A percentile compares a stretch with the other conserved stretches of the same genome.
Conservation (phyloP, 1,284 basidiomycete genomes). For the Meripilus lineatus region DNA sequence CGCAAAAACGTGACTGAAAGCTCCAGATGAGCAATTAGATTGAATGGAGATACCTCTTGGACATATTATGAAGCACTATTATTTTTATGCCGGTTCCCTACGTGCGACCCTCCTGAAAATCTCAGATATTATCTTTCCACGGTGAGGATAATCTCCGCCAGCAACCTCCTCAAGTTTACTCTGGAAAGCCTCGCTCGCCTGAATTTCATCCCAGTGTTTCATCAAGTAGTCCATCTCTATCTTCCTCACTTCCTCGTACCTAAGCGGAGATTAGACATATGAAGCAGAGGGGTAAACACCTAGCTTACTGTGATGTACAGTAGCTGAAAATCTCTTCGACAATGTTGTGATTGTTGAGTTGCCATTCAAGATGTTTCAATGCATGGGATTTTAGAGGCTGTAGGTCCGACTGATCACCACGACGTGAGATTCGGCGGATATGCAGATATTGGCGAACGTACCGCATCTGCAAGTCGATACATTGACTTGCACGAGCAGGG, state of each 20-base stretch:
- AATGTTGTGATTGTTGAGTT: constrained; percentile 12
- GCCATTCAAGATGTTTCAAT: constrained; percentile 12
- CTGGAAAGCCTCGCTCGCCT: constrained; percentile 3
- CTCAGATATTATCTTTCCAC: constrained; percentile 9
- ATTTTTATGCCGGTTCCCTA: too few relatives aligned
- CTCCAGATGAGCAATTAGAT: too few relatives aligned
- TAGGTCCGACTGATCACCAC: constrained; percentile 8
- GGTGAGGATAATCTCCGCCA: constrained; percentile 10
- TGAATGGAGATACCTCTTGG: too few relatives aligned
- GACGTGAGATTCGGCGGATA: neutral
- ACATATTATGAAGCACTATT: too few relatives aligned
- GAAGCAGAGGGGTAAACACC: neutral
- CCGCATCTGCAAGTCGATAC: constrained; percentile 5
- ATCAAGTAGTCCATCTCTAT: constrained; percentile 9
- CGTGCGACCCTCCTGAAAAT: constrained; percentile 7
- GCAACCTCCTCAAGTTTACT: constrained; percentile 10
- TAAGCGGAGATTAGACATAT: neutral
- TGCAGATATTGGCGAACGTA: constrained; percentile 1
- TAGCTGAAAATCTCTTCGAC: constrained; percentile 16
- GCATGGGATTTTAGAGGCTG: constrained; percentile 13
- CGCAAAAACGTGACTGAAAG: too few relatives aligned
- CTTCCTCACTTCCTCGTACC: constrained; percentile 9
- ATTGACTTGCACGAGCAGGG: constrained; percentile 11
- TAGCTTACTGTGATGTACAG: constrained; percentile 15
- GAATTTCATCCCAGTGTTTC: constrained; percentile 11